These are phyloP conservation scores for Mesotaenium endlicherianum DNA, from an alignment of 139 green algal species.

Conservation along the genomic window DNA sequence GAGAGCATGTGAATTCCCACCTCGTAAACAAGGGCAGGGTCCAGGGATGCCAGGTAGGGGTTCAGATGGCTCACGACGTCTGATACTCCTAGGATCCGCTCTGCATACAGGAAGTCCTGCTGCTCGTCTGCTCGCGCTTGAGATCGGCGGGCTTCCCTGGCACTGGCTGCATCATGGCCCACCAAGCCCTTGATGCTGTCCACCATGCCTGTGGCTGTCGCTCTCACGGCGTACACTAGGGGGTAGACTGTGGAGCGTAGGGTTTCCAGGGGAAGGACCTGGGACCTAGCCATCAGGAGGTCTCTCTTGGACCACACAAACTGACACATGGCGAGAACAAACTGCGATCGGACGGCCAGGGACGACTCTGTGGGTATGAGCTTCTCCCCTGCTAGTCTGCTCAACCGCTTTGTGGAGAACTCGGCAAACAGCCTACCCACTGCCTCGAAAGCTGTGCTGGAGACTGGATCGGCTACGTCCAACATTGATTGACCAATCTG, in stretches of 20 bases:
- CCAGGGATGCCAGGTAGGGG: slow-evolving; percentile 37
- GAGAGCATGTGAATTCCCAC: slow-evolving; percentile 39
- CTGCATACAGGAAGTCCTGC: slow-evolving; percentile 28
- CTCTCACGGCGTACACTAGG: slow-evolving; percentile 18
- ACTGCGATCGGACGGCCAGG: slow-evolving; percentile 10
- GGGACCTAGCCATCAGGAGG: slow-evolving; percentile 23
- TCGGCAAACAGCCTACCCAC: slow-evolving; percentile 42
- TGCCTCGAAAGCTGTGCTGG: slow-evolving; percentile 29
- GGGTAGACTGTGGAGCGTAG: slow-evolving; percentile 30
- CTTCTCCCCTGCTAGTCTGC: slow-evolving; percentile 18
- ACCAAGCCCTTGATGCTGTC: slow-evolving; percentile 1
- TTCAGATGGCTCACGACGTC: slow-evolving; percentile 45
- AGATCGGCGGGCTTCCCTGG: not conserved
- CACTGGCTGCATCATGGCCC: not conserved
- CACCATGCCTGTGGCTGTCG: slow-evolving; percentile 19
- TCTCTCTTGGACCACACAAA: slow-evolving; percentile 32
- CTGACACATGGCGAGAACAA: slow-evolving; percentile 22
- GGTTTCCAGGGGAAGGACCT: slow-evolving; percentile 16
- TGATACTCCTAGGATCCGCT: slow-evolving; percentile 30
- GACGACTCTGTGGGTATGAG: not conserved
- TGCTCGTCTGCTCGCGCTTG: not conserved
- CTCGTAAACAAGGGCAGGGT: slow-evolving; percentile 45
- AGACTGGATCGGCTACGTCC: slow-evolving; percentile 31
- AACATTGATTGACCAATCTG: slow-evolving; percentile 31
- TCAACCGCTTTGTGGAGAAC: slow-evolving; percentile 18